Conservation (phyloP, 2,329 filamentous ascomycete species). For the Pseudogymnoascus sp. region DNA sequence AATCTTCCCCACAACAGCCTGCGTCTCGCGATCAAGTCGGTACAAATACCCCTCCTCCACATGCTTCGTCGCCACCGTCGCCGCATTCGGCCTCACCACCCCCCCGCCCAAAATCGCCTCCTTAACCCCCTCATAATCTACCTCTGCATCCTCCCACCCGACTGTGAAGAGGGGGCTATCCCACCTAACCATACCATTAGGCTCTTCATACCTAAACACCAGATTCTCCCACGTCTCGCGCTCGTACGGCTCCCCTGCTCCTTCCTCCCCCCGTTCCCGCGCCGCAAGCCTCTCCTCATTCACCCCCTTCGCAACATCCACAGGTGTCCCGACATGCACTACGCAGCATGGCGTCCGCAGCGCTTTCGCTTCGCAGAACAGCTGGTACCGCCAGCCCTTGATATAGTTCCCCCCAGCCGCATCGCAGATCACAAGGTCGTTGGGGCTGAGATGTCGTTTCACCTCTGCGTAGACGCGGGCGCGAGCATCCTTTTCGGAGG, state of each 20-base stretch:
- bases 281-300: conserved; percentile 51
- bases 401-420: conserved; percentile 66
- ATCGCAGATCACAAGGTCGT: conserved; percentile 72
- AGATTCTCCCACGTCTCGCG: conserved; percentile 27
- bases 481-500: conserved; percentile 72
- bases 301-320: conserved; percentile 44
- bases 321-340: conserved; percentile 53
- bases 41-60: conserved; percentile 67
- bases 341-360: conserved; percentile 68
- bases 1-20: conserved; percentile 64
- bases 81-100: conserved; percentile 63
- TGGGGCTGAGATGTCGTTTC: conserved; percentile 63
- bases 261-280: conserved; percentile 20
- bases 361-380: conserved; percentile 79
- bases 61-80: conserved; percentile 61
- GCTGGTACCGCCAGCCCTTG: conserved; percentile 81
- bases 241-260: conserved; percentile 26
- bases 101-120: conserved; percentile 54
- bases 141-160: conserved; percentile 63
- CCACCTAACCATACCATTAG: conserved; percentile 78
- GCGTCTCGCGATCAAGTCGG: conserved; percentile 69
- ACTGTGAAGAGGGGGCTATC: conserved; percentile 76
- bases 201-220: conserved; percentile 72
- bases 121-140: conserved; percentile 66
- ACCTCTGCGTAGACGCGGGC: conserved; percentile 69